Conservation (phyloP, 345 rosid genomes). For the Eutrema heterophyllum region DNA sequence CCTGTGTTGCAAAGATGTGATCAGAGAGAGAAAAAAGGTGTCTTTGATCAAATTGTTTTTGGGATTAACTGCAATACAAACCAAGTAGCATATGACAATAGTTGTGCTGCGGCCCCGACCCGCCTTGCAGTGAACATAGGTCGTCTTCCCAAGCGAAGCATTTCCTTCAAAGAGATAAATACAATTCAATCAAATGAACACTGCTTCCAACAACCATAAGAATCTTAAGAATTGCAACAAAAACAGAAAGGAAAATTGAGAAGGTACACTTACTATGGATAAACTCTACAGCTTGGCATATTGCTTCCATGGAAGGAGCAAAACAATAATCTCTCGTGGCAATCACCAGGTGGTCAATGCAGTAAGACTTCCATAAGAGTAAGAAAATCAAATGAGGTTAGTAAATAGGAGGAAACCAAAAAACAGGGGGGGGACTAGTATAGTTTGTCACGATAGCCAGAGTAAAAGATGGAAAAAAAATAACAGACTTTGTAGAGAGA, state of each 20-base stretch:
- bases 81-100: slow-evolving; percentile 86
- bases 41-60: neutral
- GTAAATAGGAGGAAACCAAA: slow-evolving; percentile 9
- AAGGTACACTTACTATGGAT: slow-evolving; percentile 54
- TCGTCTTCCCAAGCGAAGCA: slow-evolving; percentile 46
- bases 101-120: slow-evolving; percentile 99
- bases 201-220: neutral
- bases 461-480: neutral
- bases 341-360: slow-evolving; percentile 88
- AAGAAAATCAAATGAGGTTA: slow-evolving; percentile 3
- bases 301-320: slow-evolving; percentile 81
- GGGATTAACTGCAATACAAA: slow-evolving; percentile 28
- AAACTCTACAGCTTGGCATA: slow-evolving; percentile 82
- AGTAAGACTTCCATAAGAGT: slow-evolving; percentile 47
- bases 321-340: slow-evolving; percentile 97
- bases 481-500: slow-evolving; percentile 59
- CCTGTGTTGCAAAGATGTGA: slow-evolving; percentile 37
- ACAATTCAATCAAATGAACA: slow-evolving; percentile 11
- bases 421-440: neutral
- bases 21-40: neutral
- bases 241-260: neutral
- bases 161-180: slow-evolving; percentile 46
- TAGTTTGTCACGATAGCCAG: neutral
- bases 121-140: slow-evolving; percentile 98
- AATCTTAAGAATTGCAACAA: neutral